A percentile compares a stretch with the other conserved stretches of the same genome.
phyloP scores from a whole-genome alignment of 768 basidiomycete genomes.

The Cystobasidium tubakii region DNA sequence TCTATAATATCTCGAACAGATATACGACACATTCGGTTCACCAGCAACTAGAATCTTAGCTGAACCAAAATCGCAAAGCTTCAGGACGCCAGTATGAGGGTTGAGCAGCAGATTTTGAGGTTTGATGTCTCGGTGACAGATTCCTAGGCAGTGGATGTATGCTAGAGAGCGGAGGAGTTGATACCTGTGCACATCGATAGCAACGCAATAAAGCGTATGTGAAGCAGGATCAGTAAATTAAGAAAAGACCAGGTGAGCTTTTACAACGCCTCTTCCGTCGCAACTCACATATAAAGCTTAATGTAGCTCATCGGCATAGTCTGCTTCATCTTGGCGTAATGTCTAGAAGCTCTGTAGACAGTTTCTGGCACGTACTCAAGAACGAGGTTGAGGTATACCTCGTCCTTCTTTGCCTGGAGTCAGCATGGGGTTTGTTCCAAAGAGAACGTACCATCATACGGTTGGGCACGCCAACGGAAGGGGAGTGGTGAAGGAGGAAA shows the following conservation, averaged over 20 bases:
- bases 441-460: not conserved
- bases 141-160: constrained; percentile 98
- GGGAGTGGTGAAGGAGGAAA: not conserved
- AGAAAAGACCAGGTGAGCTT: no score
- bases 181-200: constrained; percentile 8
- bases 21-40: constrained; percentile 98
- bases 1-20: constrained; percentile 98
- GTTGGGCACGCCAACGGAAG: not conserved
- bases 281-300: constrained; percentile 81
- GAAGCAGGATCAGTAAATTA: no score
- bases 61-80: constrained; percentile 97
- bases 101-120: constrained; percentile 97
- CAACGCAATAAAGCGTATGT: constrained; percentile 38
- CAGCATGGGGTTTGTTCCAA: not conserved
- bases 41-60: constrained; percentile 97
- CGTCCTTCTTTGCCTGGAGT: constrained; percentile 71
- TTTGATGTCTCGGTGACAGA: constrained; percentile 99
- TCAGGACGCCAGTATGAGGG: constrained; percentile 91
- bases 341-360: constrained; percentile 95
- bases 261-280: no score
- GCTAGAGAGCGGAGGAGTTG: constrained; percentile 95
- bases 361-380: constrained; percentile 99
- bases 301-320: constrained; percentile 99
- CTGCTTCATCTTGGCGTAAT: constrained; percentile 99
- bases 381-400: constrained; percentile 98